A percentile compares a stretch with the other conserved stretches of the same genome.
Evolutionary conservation across 305 asterid species (phyloP).

Genomic region (Rubia peregrina): DNA sequence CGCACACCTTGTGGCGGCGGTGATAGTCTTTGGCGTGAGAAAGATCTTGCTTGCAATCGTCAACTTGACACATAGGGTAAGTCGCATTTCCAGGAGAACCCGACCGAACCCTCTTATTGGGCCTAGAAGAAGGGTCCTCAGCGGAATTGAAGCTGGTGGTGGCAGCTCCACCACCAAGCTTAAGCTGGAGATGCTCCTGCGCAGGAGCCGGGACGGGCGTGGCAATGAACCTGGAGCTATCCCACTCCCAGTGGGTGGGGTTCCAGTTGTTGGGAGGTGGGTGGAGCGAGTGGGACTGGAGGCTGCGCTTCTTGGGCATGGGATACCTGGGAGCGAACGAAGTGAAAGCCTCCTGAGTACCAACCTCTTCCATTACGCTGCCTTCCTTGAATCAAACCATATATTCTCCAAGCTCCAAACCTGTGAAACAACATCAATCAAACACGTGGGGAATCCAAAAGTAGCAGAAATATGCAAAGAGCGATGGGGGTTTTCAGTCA

Average conservation of each 20-base stretch:
- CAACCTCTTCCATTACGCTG: constrained; percentile 50
- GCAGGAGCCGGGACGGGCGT: too few relatives aligned
- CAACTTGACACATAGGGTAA: constrained; percentile 78
- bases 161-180: constrained; percentile 39
- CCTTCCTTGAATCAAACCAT: background rate
- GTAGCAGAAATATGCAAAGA: too few relatives aligned
- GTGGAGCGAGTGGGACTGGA: constrained; percentile 26
- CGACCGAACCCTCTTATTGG: constrained; percentile 61
- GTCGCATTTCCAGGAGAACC: constrained; percentile 65
- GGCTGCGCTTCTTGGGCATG: constrained; percentile 52
- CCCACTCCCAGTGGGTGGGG: constrained; percentile 74
- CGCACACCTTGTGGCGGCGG: constrained; percentile 82
- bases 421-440: too few relatives aligned
- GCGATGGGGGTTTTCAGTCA: too few relatives aligned
- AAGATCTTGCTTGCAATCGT: constrained; percentile 65
- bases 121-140: constrained; percentile 44
- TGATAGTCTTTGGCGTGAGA: constrained; percentile 78
- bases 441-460: too few relatives aligned
- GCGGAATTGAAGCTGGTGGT: constrained; percentile 25
- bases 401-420: too few relatives aligned
- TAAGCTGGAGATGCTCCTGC: constrained; percentile 37
- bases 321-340: constrained; percentile 34
- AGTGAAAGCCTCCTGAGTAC: constrained; percentile 47
- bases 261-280: constrained; percentile 46
- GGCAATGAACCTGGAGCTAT: constrained; percentile 57